Evolutionary conservation across 2,329 filamentous ascomycete species (phyloP).

Genomic region (Scytalidium lignicola): DNA sequence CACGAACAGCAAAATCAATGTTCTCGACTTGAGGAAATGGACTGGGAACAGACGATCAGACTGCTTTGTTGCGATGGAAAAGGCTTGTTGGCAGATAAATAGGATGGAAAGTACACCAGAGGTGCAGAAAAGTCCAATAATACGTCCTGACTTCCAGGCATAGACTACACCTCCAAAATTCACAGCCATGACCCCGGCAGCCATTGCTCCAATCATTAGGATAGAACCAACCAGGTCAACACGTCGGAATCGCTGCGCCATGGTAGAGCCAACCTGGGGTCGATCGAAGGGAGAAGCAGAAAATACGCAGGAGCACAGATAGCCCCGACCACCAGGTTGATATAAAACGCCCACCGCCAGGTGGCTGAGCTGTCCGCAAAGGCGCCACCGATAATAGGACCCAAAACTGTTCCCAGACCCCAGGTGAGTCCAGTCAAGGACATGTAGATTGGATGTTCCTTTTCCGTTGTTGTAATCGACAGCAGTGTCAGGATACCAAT

Average conservation of each 20-base stretch:
- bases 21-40: slow-evolving; percentile 9
- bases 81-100: slow-evolving; percentile 12
- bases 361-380: no score
- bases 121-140: slow-evolving; percentile 33
- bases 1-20: slow-evolving; percentile 14
- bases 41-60: slow-evolving; percentile 13
- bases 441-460: slow-evolving; percentile 4
- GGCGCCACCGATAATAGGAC: slow-evolving; percentile 2
- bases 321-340: slow-evolving; percentile 15
- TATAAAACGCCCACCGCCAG: slow-evolving; percentile 29
- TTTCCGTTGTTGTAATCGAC: slow-evolving; percentile 1
- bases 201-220: slow-evolving; percentile 20
- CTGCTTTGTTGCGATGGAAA: slow-evolving; percentile 10
- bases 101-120: slow-evolving; percentile 28
- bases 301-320: neutral
- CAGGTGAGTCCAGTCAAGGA: slow-evolving; percentile 3
- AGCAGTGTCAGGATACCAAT: slow-evolving; percentile 31
- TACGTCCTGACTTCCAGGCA: slow-evolving; percentile 13
- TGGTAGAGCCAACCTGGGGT: neutral
- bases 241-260: neutral
- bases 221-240: slow-evolving; percentile 31
- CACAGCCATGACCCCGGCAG: slow-evolving; percentile 20
- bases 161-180: slow-evolving; percentile 23
- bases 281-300: neutral
- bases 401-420: slow-evolving; percentile 6